These are phyloP conservation scores for Ceratocystis ficicola DNA, from an alignment of 2,329 filamentous ascomycete species.

Conservation along the genomic window DNA sequence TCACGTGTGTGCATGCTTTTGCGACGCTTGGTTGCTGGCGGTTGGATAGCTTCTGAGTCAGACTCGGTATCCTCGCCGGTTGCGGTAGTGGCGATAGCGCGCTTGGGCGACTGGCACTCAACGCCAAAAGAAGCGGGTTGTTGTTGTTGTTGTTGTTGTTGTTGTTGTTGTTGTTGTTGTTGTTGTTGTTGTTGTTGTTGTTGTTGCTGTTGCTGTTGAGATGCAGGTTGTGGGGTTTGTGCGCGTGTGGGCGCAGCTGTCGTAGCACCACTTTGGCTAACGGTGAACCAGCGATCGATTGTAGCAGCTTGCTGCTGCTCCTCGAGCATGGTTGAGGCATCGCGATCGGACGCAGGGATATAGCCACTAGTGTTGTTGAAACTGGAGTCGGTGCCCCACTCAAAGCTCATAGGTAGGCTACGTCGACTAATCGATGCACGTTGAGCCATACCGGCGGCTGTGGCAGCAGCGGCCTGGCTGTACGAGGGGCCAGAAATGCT, in stretches of 20 bases:
- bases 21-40: constrained; percentile 16
- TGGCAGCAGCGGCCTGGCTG: neutral
- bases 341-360: constrained; percentile 42
- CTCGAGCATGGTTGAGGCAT: constrained; percentile 33
- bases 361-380: constrained; percentile 50
- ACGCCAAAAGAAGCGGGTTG: neutral
- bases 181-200: too few relatives aligned
- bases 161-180: neutral
- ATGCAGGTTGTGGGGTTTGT: constrained; percentile 38
- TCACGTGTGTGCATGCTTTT: constrained; percentile 18
- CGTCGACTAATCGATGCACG: constrained; percentile 5
- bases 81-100: constrained; percentile 6
- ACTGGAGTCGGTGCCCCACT: constrained; percentile 57
- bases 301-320: constrained; percentile 37
- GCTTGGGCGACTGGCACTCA: constrained; percentile 14
- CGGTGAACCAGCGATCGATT: constrained; percentile 45
- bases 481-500: constrained; percentile 9
- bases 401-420: constrained; percentile 32
- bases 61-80: constrained; percentile 18
- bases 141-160: neutral
- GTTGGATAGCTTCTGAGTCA: constrained; percentile 13
- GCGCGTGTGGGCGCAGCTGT: constrained; percentile 30
- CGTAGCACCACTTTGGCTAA: constrained; percentile 45
- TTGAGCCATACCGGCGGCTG: neutral
- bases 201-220: constrained; percentile 31